A percentile compares a stretch with the other conserved stretches of the same genome.
phyloP scores from a whole-genome alignment of 495 filamentous ascomycete species.

The Aeminium ludgeri region DNA sequence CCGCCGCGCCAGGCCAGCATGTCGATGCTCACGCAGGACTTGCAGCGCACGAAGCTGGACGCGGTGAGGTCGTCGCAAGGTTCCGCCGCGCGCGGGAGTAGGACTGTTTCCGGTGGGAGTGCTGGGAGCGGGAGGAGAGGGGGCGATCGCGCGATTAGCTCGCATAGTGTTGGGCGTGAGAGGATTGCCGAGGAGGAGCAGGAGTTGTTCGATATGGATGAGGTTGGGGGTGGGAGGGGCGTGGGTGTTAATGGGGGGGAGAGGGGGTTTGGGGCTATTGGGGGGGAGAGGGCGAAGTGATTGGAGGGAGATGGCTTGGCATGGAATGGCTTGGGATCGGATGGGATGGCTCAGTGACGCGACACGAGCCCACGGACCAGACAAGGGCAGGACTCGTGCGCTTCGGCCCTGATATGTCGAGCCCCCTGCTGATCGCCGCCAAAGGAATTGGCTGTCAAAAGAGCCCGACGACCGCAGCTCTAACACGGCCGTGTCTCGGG shows the following conservation, averaged over 20 bases:
- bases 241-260: too few relatives aligned
- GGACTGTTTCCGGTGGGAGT: constrained; percentile 8
- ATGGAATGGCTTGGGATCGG: too few relatives aligned
- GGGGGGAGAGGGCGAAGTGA: too few relatives aligned
- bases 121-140: constrained; percentile 12
- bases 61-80: neutral
- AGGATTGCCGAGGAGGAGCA: constrained; percentile 25
- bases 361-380: too few relatives aligned
- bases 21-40: constrained; percentile 30
- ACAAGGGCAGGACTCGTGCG: too few relatives aligned
- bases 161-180: constrained; percentile 20
- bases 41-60: constrained; percentile 29
- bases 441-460: too few relatives aligned
- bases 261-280: constrained; percentile 3
- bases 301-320: too few relatives aligned
- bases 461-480: too few relatives aligned
- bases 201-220: constrained; percentile 28
- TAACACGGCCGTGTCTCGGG: too few relatives aligned
- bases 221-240: constrained; percentile 14
- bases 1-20: constrained; percentile 41
- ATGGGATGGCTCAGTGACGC: too few relatives aligned
- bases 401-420: too few relatives aligned
- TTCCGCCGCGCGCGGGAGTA: constrained; percentile 3
- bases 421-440: too few relatives aligned
- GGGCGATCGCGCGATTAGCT: constrained; percentile 22